These are phyloP conservation scores for Curvularia eragrostidis DNA, from an alignment of 2,329 filamentous ascomycete genomes.

Conservation along the genomic window DNA sequence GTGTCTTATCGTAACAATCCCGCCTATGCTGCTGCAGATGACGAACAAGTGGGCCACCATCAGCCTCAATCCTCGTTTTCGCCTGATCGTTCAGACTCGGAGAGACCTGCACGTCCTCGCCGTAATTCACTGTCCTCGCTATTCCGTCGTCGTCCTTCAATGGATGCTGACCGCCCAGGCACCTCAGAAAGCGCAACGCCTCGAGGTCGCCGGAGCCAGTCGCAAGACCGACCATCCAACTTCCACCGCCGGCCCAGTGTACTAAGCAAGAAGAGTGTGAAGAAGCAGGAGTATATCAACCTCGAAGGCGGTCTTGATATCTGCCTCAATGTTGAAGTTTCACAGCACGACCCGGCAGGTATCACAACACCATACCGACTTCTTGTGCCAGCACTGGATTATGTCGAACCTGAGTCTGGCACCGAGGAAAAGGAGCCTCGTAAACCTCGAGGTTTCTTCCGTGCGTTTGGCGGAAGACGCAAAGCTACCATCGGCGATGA, in stretches of 20 bases:
- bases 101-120: slow-evolving; percentile 39
- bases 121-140: slow-evolving; percentile 45
- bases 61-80: slow-evolving; percentile 47
- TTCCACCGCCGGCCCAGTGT: slow-evolving; percentile 57
- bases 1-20: slow-evolving; percentile 49
- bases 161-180: slow-evolving; percentile 35
- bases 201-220: slow-evolving; percentile 22
- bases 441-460: slow-evolving; percentile 40
- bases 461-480: slow-evolving; percentile 32
- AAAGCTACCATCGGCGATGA: slow-evolving; percentile 43
- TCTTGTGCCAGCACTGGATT: slow-evolving; percentile 77
- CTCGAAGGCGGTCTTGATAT: slow-evolving; percentile 86
- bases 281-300: slow-evolving; percentile 62
- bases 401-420: slow-evolving; percentile 33
- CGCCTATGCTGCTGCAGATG: slow-evolving; percentile 42
- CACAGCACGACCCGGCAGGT: slow-evolving; percentile 81
- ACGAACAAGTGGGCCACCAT: slow-evolving; percentile 32
- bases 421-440: slow-evolving; percentile 29
- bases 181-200: slow-evolving; percentile 37
- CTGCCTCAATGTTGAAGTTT: slow-evolving; percentile 87
- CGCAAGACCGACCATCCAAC: slow-evolving; percentile 43
- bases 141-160: slow-evolving; percentile 45
- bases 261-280: slow-evolving; percentile 49
- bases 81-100: slow-evolving; percentile 39
- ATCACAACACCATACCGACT: slow-evolving; percentile 88